Conservation (phyloP, 1,139 yeast species). For the Hemisphaericaspora subhashii region DNA sequence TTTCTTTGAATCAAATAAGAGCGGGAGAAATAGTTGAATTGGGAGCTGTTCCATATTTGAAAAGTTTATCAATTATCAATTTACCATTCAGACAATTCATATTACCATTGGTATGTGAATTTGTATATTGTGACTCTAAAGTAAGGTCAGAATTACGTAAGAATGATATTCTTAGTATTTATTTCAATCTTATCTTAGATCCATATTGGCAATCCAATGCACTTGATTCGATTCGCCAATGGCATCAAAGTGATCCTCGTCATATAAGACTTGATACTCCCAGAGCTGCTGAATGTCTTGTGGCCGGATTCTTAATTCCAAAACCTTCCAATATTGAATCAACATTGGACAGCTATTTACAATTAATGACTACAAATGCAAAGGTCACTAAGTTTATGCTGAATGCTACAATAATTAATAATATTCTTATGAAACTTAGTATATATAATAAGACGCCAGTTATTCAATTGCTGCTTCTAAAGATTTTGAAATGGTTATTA, state of each 20-base stretch:
- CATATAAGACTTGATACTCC: slow-evolving; percentile 26
- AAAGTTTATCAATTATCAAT: slow-evolving; percentile 44
- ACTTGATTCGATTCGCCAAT: slow-evolving; percentile 53
- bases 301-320: slow-evolving; percentile 40
- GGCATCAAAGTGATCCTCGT: slow-evolving; percentile 34
- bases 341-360: slow-evolving; percentile 39
- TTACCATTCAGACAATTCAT: slow-evolving; percentile 61
- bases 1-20: slow-evolving; percentile 54
- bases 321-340: slow-evolving; percentile 45
- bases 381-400: slow-evolving; percentile 26
- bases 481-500: slow-evolving; percentile 30
- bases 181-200: slow-evolving; percentile 50
- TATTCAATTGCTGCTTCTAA: slow-evolving; percentile 35
- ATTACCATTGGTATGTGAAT: slow-evolving; percentile 62
- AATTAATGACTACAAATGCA: slow-evolving; percentile 26
- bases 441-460: slow-evolving; percentile 35
- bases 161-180: slow-evolving; percentile 45
- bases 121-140: slow-evolving; percentile 49
- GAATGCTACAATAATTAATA: slow-evolving; percentile 27
- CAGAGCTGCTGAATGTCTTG: slow-evolving; percentile 32
- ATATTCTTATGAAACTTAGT: slow-evolving; percentile 29
- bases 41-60: slow-evolving; percentile 55
- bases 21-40: slow-evolving; percentile 54
- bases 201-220: slow-evolving; percentile 74
- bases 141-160: slow-evolving; percentile 41